phyloP scores from a whole-genome alignment of 2,329 filamentous ascomycete genomes.

The Aspergillus tamarii region DNA sequence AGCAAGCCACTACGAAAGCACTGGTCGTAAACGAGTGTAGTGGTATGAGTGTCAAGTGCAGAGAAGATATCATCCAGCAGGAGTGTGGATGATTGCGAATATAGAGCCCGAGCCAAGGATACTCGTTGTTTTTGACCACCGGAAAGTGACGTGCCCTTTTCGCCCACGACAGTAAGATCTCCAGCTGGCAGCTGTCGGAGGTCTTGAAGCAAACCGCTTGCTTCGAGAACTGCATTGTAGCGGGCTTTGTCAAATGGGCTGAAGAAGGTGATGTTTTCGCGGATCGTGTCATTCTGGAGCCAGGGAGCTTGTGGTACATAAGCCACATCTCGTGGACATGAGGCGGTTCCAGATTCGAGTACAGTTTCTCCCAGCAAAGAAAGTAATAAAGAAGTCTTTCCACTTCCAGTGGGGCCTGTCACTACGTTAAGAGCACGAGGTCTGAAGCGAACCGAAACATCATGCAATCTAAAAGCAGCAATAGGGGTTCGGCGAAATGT shows the following conservation, averaged over 20 bases:
- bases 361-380: slow-evolving; percentile 32
- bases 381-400: slow-evolving; percentile 59
- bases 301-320: slow-evolving; percentile 66
- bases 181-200: slow-evolving; percentile 60
- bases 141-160: slow-evolving; percentile 65
- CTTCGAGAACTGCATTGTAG: slow-evolving; percentile 64
- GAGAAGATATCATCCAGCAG: slow-evolving; percentile 64
- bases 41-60: slow-evolving; percentile 62
- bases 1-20: slow-evolving; percentile 62
- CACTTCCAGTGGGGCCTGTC: slow-evolving; percentile 58
- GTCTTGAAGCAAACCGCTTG: slow-evolving; percentile 62
- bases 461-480: slow-evolving; percentile 53
- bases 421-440: slow-evolving; percentile 60
- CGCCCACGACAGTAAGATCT: slow-evolving; percentile 63
- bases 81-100: slow-evolving; percentile 59
- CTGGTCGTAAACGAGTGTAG: slow-evolving; percentile 58
- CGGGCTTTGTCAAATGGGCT: slow-evolving; percentile 57
- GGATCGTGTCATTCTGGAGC: slow-evolving; percentile 68
- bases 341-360: slow-evolving; percentile 26
- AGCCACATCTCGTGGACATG: slow-evolving; percentile 57
- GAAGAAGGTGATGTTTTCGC: slow-evolving; percentile 67
- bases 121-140: slow-evolving; percentile 67
- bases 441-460: slow-evolving; percentile 51
- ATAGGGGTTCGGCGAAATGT: slow-evolving; percentile 56
- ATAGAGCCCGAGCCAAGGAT: slow-evolving; percentile 60